Evolutionary conservation across 345 rosid genomes (phyloP).

Genomic region (Gossypium turneri): DNA sequence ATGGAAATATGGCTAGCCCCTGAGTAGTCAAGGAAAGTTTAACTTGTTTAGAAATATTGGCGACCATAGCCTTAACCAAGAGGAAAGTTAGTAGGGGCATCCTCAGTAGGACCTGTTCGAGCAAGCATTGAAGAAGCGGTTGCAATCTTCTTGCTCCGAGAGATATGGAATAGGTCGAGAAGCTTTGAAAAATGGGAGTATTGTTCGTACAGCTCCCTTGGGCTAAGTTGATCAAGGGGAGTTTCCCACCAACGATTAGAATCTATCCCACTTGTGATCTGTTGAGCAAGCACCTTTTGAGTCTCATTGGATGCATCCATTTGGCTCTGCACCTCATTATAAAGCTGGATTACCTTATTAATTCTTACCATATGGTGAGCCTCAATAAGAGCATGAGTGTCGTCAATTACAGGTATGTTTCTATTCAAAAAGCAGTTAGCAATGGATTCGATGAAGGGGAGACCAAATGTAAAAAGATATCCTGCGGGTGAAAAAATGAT

Average conservation of each 20-base stretch:
- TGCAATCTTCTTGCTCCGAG: neutral
- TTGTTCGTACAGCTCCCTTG: neutral
- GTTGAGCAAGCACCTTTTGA: neutral
- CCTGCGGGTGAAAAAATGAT: slow-evolving; percentile 33
- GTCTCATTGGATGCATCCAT: slow-evolving; percentile 21
- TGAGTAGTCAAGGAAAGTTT: too few species aligned
- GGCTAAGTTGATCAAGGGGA: slow-evolving; percentile 18
- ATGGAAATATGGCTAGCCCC: too few species aligned
- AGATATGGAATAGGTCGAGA: neutral
- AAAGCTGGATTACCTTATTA: slow-evolving; percentile 10
- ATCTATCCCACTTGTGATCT: neutral
- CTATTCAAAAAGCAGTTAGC: slow-evolving; percentile 17
- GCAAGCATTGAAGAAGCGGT: neutral
- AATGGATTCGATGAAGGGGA: slow-evolving; percentile 29
- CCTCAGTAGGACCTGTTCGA: neutral
- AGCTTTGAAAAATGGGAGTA: neutral
- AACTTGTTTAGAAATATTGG: too few species aligned
- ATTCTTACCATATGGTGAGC: slow-evolving; percentile 24
- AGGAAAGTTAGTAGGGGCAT: too few species aligned
- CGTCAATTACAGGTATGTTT: neutral
- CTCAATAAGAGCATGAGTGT: slow-evolving; percentile 24
- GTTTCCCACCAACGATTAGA: slow-evolving; percentile 22
- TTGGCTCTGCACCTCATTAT: neutral
- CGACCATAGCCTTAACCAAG: too few species aligned
- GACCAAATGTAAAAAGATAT: slow-evolving; percentile 31